phyloP scores from a whole-genome alignment of 2,329 filamentous ascomycete genomes.

The Akanthomyces uredinophilus region DNA sequence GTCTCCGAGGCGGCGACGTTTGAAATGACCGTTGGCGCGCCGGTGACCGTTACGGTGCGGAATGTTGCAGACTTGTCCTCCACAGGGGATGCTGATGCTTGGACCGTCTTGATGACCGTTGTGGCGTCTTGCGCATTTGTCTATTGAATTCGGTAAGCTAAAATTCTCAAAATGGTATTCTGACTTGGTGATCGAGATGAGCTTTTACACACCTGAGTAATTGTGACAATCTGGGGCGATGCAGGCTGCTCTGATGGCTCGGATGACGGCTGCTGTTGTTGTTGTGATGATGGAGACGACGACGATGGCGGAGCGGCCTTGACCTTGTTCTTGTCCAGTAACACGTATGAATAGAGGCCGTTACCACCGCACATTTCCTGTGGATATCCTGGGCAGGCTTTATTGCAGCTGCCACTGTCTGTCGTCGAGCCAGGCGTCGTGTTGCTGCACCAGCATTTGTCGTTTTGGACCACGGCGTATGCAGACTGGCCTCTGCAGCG shows the following conservation, averaged over 20 bases:
- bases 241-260: neutral
- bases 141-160: neutral
- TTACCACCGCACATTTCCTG: neutral
- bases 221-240: neutral
- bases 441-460: slow-evolving; percentile 10
- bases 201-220: neutral
- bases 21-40: neutral
- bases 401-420: neutral
- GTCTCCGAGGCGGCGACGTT: neutral
- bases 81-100: neutral
- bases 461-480: slow-evolving; percentile 3
- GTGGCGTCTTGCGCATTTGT: neutral
- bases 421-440: slow-evolving; percentile 2
- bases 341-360: neutral
- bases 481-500: neutral
- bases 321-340: slow-evolving; percentile 2
- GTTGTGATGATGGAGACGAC: neutral
- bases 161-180: neutral
- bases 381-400: slow-evolving; percentile 3
- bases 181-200: too few species aligned
- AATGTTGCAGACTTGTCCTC: neutral
- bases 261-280: neutral
- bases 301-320: neutral
- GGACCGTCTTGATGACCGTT: neutral
- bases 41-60: neutral